Evolutionary conservation across 2,329 filamentous ascomycete genomes (phyloP), one percentile per base, ranked within the genome.

Genomic region (Alternaria atra): DNA sequence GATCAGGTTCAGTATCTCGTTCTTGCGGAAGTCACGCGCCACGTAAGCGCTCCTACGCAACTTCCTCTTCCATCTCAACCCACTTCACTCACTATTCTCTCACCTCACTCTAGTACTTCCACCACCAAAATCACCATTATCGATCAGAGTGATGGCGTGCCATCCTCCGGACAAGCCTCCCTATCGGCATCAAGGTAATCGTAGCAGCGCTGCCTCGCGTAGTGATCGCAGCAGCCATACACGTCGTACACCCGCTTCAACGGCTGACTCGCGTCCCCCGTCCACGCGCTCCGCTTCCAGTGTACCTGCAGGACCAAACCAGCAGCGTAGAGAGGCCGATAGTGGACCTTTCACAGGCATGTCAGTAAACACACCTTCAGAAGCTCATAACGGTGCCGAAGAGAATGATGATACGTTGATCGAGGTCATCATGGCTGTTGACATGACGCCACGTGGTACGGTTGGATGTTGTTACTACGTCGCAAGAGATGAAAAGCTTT

Each of bases 381-480:
- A 60, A 32, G 34, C 34, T 9, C 44, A 23, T 5, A 35, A 37
- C 13, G 47, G 60, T 25, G 17, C 23, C 7, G 46, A 82, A 35
- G 81, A 83, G 35, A 64, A 71, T 6, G 87, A 89, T 8, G 87
- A 89, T 57, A 73, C 81, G 0, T 73, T 89, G 37, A 85, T 87
- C 57, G 91, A 95, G 73, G 80, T 93, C 27, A 85, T 97, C 59
- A 92, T 97, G 88, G 91, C 92, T 1, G 82, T 97, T 25, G 89
- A 96, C 60, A 84, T 94, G 75, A 88, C 85, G 63, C 85, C 89
- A n/a, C 85, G 87, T 30, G 88, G 86, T 1, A 89, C 85, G 0
- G 84, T 97, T 17, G 94, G 94, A 0, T 97, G 93, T 76, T 90
- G 92, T 46, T 97, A 94, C 73, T 97, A 94, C 73, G 82, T 90